Conservation (phyloP, 202 grass and related monocot species). For the Panicum hallii region DNA sequence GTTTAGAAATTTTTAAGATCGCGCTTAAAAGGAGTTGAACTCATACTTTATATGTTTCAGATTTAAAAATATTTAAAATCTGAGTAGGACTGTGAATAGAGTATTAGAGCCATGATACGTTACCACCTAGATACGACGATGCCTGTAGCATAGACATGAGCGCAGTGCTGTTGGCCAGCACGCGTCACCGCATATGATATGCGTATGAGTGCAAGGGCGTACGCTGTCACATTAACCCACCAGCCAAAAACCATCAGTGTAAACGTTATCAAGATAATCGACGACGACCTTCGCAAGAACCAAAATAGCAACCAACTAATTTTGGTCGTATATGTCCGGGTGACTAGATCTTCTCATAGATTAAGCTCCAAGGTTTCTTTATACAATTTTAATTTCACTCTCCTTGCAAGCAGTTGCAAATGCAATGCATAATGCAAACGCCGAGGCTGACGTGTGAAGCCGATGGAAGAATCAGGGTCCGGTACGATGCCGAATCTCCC, state of each 20-base stretch:
- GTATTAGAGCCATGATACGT: no score
- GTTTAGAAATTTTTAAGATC: no score
- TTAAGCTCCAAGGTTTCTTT: not conserved
- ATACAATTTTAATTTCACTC: not conserved
- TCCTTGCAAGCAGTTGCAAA: not conserved
- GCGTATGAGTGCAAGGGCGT: not conserved
- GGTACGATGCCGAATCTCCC: not conserved
- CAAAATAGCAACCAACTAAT: slow-evolving; percentile 26
- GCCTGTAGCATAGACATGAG: not conserved
- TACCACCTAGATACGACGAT: not conserved
- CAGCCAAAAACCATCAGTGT: not conserved
- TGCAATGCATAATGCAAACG: slow-evolving; percentile 4
- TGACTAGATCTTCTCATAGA: slow-evolving; percentile 12
- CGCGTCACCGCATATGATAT: not conserved
- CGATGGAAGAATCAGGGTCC: slow-evolving; percentile 1
- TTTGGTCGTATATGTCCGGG: not conserved
- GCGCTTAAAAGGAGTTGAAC: no score
- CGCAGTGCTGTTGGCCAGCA: not conserved
- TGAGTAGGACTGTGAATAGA: no score
- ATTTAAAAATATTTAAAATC: no score
- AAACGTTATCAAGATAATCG: not conserved
- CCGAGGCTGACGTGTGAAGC: not conserved
- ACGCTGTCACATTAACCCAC: not conserved
- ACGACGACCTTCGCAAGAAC: slow-evolving; percentile 1
- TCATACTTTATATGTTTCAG: no score